Conservation (phyloP, 2,329 filamentous ascomycete species). For the Pyricularia pennisetigena region DNA sequence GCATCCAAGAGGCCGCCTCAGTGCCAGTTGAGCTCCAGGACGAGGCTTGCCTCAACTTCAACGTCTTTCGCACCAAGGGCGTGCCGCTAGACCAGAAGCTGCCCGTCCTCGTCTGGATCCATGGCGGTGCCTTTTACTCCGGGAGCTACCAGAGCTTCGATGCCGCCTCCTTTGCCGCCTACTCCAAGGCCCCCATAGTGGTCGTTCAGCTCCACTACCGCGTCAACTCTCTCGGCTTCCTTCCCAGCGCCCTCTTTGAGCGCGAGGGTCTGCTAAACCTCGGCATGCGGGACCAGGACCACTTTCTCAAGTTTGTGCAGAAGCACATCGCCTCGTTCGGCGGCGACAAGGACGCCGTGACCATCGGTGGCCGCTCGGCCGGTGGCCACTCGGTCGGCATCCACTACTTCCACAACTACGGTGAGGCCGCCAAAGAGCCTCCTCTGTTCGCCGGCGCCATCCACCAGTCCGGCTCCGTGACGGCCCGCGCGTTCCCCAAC, state of each 20-base stretch:
- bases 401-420: neutral
- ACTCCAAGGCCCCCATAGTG: neutral
- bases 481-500: neutral
- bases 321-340: neutral
- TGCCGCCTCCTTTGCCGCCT: neutral
- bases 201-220: neutral
- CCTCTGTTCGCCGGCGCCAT: neutral
- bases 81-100: neutral
- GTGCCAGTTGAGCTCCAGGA: neutral
- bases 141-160: neutral
- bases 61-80: neutral
- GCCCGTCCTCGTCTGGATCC: neutral
- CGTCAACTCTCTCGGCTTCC: neutral
- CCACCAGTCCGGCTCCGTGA: neutral
- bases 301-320: neutral
- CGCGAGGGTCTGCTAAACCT: neutral
- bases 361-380: neutral
- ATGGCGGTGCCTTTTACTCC: neutral
- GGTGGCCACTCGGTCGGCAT: slow-evolving; percentile 3
- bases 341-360: neutral
- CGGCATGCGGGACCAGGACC: neutral
- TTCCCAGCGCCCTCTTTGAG: neutral
- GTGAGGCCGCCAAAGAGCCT: neutral
- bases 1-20: neutral
- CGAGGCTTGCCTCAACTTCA: slow-evolving; percentile 1